Percentiles rank a stretch among this genome's conserved stretches.
These are phyloP conservation scores for Psophocarpus tetragonolobus DNA, from an alignment of 306 rosid genomes.

Conservation along the genomic window DNA sequence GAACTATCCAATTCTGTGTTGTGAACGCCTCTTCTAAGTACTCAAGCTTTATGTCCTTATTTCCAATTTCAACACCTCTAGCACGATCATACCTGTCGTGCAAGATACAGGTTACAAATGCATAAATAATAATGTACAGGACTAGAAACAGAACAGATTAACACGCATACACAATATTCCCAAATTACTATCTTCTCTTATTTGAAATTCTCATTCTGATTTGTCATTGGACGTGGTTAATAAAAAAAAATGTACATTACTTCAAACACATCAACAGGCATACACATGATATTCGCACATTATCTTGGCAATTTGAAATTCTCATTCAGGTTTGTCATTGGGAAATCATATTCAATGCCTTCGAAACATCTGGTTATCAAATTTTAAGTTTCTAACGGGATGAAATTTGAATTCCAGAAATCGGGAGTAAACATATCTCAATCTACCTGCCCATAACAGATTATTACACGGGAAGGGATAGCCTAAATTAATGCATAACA, in stretches of 20 bases:
- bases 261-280: not conserved
- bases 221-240: not conserved
- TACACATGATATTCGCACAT: not conserved
- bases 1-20: slow-evolving; percentile 97
- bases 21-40: slow-evolving; percentile 98
- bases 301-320: not conserved
- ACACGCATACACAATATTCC: not conserved
- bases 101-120: not conserved
- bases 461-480: slow-evolving; percentile 11
- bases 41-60: slow-evolving; percentile 92
- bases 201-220: not conserved
- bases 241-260: not conserved
- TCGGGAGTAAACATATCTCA: not conserved
- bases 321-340: not conserved
- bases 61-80: slow-evolving; percentile 98
- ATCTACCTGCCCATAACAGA: not conserved
- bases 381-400: not conserved
- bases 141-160: slow-evolving; percentile 6
- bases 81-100: slow-evolving; percentile 92
- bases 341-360: not conserved
- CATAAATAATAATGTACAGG: not conserved
- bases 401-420: not conserved
- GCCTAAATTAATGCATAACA: not conserved
- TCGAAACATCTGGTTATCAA: not conserved
- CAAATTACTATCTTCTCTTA: not conserved